phyloP scores from a whole-genome alignment of 192 early-diverging fungal genomes.

The Coemansia biformis region DNA sequence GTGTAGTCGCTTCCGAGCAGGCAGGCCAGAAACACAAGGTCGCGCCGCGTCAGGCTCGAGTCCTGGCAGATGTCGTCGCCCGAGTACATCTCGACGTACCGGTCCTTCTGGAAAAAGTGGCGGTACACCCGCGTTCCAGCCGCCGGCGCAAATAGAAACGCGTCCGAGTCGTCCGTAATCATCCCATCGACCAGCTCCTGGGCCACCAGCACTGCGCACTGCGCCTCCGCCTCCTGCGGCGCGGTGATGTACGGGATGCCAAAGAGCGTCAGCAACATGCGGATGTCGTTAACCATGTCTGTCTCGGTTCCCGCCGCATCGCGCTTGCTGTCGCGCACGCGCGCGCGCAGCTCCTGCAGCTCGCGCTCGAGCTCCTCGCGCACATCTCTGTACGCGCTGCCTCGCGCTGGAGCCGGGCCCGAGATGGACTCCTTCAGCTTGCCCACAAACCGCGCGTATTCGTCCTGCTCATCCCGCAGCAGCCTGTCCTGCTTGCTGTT shows the following conservation, averaged over 20 bases:
- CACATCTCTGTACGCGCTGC: conserved; percentile 7
- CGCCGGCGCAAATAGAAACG: conserved; percentile 84
- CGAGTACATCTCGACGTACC: conserved; percentile 83
- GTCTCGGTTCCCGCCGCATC: conserved; percentile 30
- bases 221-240: conserved; percentile 97
- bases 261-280: conserved; percentile 80
- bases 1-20: conserved; percentile 98
- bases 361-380: conserved; percentile 32
- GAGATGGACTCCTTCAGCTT: conserved; percentile 13
- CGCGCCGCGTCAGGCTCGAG: conserved; percentile 63
- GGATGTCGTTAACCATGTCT: conserved; percentile 50
- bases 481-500: conserved; percentile 16
- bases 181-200: conserved; percentile 82
- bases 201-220: conserved; percentile 73
- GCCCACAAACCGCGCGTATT: conserved; percentile 60
- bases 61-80: conserved; percentile 58
- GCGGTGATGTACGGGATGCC: conserved; percentile 90
- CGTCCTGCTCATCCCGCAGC: conserved; percentile 53
- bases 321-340: conserved; percentile 26
- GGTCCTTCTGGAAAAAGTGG: conserved; percentile 89
- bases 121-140: conserved; percentile 63
- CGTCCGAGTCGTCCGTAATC: conserved; percentile 95
- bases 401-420: neutral
- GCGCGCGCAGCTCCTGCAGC: conserved; percentile 23
- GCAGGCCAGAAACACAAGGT: conserved; percentile 78